Conservation (phyloP, 495 filamentous ascomycete genomes). For the Neurospora sp. region DNA sequence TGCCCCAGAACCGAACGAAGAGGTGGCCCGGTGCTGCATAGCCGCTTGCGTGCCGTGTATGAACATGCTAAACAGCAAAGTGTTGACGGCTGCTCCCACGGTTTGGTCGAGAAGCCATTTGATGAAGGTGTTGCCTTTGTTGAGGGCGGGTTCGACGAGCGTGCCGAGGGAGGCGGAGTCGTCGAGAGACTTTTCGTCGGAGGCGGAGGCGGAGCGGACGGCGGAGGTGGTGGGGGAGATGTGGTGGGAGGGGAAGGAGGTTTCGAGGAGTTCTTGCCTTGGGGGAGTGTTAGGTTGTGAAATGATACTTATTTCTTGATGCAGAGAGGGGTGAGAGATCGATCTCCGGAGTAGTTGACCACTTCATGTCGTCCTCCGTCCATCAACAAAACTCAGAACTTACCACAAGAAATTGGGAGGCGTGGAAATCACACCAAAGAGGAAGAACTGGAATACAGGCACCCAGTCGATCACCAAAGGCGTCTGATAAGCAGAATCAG, state of each 20-base stretch:
- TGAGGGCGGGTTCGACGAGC: slow-evolving; percentile 43
- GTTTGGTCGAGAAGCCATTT: slow-evolving; percentile 84
- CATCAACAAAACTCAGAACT: slow-evolving; percentile 7
- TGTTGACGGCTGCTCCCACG: slow-evolving; percentile 66
- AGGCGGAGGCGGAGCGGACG: slow-evolving; percentile 27
- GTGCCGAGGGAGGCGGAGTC: slow-evolving; percentile 28
- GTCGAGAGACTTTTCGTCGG: slow-evolving; percentile 33
- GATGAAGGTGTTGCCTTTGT: slow-evolving; percentile 59
- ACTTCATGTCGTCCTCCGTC: background rate
- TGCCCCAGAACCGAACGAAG: background rate
- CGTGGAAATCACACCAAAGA: slow-evolving; percentile 64
- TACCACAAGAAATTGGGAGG: slow-evolving; percentile 90
- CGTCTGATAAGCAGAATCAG: slow-evolving; percentile 25
- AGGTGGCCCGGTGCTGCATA: slow-evolving; percentile 20
- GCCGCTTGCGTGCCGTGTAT: slow-evolving; percentile 30
- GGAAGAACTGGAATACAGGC: slow-evolving; percentile 65
- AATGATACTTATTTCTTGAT: too few species aligned
- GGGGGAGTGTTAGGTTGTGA: slow-evolving; percentile 1
- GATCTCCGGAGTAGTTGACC: background rate
- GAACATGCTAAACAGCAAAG: slow-evolving; percentile 53
- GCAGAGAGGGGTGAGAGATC: too few species aligned
- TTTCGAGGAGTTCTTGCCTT: slow-evolving; percentile 44
- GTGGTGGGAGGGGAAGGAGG: slow-evolving; percentile 36
- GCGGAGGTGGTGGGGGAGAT: slow-evolving; percentile 24
- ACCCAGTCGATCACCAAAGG: slow-evolving; percentile 46